Conservation (phyloP, 345 rosid genomes). For the Populus nigra region DNA sequence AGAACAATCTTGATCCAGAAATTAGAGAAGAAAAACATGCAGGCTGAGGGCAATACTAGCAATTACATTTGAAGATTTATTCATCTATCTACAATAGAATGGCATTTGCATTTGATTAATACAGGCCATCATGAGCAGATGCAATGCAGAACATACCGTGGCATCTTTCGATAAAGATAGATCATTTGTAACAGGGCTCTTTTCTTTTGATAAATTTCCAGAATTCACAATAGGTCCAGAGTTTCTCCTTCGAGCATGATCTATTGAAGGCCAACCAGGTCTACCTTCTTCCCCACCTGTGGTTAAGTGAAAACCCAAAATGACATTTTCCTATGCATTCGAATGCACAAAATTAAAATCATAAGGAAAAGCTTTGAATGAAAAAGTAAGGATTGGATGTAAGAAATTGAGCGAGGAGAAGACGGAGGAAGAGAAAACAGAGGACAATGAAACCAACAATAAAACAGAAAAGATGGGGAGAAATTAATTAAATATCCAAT, state of each 20-base stretch:
- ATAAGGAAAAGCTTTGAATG: not conserved
- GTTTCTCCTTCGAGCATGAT: conserved; percentile 45
- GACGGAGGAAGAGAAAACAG: not conserved
- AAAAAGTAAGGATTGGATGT: not conserved
- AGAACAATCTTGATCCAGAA: not conserved
- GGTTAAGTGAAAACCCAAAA: conserved; percentile 3
- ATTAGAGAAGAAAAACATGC: too few species aligned
- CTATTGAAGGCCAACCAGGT: conserved; percentile 48
- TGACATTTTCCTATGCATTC: not conserved
- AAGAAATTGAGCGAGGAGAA: not conserved
- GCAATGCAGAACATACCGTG: conserved; percentile 26
- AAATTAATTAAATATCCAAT: not conserved
- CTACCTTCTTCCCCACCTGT: conserved; percentile 57
- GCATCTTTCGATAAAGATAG: conserved; percentile 49
- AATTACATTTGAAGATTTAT: not conserved
- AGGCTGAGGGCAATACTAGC: not conserved
- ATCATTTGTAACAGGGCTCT: conserved; percentile 48
- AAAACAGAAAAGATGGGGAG: not conserved
- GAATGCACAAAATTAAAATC: not conserved
- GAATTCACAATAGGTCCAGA: conserved; percentile 46
- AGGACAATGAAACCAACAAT: not conserved
- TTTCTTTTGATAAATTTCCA: conserved; percentile 49
- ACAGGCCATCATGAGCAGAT: conserved; percentile 1
- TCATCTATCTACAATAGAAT: not conserved
- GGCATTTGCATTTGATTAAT: not conserved